Conservation (phyloP, 768 basidiomycete species). For the Mycena rosella region DNA sequence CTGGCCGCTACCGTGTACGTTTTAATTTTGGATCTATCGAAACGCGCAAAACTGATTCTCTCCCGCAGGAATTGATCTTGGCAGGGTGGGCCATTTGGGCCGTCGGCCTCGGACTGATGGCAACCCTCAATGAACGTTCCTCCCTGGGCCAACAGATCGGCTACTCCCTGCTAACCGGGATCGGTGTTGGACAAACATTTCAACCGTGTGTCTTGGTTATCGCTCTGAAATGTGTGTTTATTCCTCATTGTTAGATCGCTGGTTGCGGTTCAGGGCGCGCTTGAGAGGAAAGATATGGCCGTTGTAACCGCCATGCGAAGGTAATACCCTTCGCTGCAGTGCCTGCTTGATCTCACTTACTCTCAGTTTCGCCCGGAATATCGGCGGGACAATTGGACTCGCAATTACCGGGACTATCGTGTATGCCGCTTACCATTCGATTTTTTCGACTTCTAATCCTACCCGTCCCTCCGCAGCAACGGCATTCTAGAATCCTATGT, state of each 20-base stretch:
- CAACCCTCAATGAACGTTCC: constrained; percentile 36
- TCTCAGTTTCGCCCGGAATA: constrained; percentile 38
- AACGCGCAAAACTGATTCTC: not conserved
- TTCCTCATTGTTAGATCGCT: constrained; percentile 23
- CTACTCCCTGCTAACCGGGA: constrained; percentile 38
- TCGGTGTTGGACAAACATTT: constrained; percentile 42
- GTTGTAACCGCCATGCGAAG: constrained; percentile 39
- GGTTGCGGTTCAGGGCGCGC: constrained; percentile 40
- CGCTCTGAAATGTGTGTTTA: not conserved
- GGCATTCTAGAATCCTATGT: constrained; percentile 29
- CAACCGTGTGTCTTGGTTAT: constrained; percentile 27
- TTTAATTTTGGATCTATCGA: not conserved
- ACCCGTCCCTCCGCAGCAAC: constrained; percentile 29
- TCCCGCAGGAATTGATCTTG: constrained; percentile 37
- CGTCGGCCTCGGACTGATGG: constrained; percentile 37
- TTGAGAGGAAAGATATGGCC: constrained; percentile 42
- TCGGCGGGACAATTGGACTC: constrained; percentile 41
- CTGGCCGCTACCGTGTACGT: constrained; percentile 61
- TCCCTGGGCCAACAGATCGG: constrained; percentile 36
- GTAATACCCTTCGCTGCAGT: constrained; percentile 5
- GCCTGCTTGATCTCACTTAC: not conserved
- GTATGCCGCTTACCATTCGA: constrained; percentile 6
- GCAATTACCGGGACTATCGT: constrained; percentile 39
- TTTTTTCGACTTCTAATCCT: not conserved
- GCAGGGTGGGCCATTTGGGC: constrained; percentile 41